Evolutionary conservation across 306 rosid species (phyloP).

Genomic region (Lathyrus aphaca): DNA sequence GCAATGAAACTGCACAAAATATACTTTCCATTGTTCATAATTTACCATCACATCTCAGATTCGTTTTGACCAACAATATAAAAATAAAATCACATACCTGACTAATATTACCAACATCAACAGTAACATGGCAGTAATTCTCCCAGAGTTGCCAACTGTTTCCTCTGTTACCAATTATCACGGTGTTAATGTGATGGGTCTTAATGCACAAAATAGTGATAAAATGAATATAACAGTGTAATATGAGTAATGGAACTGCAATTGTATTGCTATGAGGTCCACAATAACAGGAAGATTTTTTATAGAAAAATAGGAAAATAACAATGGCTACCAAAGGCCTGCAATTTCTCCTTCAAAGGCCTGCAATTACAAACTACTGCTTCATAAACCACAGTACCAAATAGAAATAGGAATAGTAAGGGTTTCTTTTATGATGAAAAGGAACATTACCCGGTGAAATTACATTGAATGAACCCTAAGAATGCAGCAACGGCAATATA

Average conservation of each 20-base stretch:
- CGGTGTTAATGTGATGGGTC: conserved; percentile 49
- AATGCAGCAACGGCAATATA: conserved; percentile 71
- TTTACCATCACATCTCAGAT: conserved; percentile 3
- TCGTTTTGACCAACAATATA: conserved; percentile 25
- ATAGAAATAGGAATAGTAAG: not conserved
- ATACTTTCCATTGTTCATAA: conserved; percentile 3
- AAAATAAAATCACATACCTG: conserved; percentile 56
- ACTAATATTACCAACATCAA: conserved; percentile 72
- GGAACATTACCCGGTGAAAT: conserved; percentile 64
- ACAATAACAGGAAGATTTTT: too few relatives aligned
- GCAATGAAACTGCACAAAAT: conserved; percentile 21
- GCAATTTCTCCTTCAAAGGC: conserved; percentile 67
- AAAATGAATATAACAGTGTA: too few relatives aligned
- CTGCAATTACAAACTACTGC: conserved; percentile 41
- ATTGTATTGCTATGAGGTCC: too few relatives aligned
- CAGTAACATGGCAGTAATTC: conserved; percentile 83
- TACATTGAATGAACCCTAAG: conserved; percentile 68
- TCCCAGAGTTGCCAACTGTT: conserved; percentile 97
- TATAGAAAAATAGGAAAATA: too few relatives aligned
- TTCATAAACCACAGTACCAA: conserved; percentile 4
- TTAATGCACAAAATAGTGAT: too few relatives aligned
- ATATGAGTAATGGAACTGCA: too few relatives aligned
- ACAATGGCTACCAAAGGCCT: too few relatives aligned
- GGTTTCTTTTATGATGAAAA: not conserved
- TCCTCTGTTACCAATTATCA: conserved; percentile 66